Base-by-base conservation (phyloP, 2,329 filamentous ascomycete species). In the Stemphylium vesicarium region DNA sequence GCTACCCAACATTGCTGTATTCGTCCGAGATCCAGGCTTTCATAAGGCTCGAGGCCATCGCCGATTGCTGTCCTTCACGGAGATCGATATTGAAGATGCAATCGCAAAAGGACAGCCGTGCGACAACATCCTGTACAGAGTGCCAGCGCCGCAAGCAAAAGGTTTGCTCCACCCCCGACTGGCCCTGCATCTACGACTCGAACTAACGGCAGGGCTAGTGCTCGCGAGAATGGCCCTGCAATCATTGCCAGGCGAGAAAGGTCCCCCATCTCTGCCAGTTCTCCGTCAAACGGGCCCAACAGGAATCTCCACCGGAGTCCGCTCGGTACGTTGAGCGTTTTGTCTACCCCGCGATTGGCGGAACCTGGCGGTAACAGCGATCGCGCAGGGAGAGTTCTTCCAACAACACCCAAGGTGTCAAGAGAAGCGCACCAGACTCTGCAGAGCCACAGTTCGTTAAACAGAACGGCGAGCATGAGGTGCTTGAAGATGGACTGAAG, bases 111-210 rank as follows among this genome's bases (percentile, higher is more conserved):
- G 66, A 72, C 6, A 67, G 55, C 38, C 66, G 63, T 33, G 53
- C 64, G 2, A 60, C 61, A 7, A 66, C 57, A 7, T 72, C 80
- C 4, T 83, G 80, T 65, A 73, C 76, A 2, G 80, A 82, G 61
- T 82, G 81, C 59, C 79, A 81, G 56, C 75, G 80, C 8, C 76
- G 80, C 37, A 83, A 83, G 65, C 81, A 82, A 59, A 82, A 81
- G 75, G 79, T 75, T 68, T 62, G 68, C 50, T 43, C 33, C 48
- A 35, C 48, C 40, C 32, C 40, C 36, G 52, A 46, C 36, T 37
- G 38, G 18, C 40, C 51, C 54, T 52, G 50, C 37, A 50, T 56
- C 32, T 36, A 31, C 33, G 8, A 13, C 39, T 39, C 29, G 45
- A 37, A 41, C 69, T 70, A 56, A 71, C 45, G 37, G 50, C 16